Base-by-base conservation (phyloP, 2,329 filamentous ascomycete genomes). In the Epichloe aotearoae region DNA sequence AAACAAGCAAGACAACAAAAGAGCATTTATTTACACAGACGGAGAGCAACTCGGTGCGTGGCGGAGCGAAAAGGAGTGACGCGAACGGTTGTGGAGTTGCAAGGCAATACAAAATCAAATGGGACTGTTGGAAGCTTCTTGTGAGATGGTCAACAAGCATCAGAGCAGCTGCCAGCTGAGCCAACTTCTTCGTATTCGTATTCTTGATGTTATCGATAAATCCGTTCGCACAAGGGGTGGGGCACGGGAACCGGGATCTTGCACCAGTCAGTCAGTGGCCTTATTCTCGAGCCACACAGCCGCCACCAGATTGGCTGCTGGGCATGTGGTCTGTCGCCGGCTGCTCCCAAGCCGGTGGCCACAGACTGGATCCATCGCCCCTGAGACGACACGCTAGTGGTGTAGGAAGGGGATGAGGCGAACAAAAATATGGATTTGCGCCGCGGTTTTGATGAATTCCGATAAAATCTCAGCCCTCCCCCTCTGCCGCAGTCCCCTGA, bases 221-320 rank as follows among this genome's bases (percentile, higher is more conserved):
- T 34, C 4, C 30, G n/a, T n/a, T 10, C 1, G 26, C 26, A 30
- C 3, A 30, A 26, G 26, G 26, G 48, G 17, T 37, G 40, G 19
- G 45, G 42, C 50, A 52, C 64, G 64, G 64, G 64, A 61, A 55
- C 52, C 65, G 63, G 65, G 59, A 66, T 52, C 47, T 52, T 48
- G 47, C 55, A 56, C 53, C 55, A 56, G 52, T 50, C 55, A 56
- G 52, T 50, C 39, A 56, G 49, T 67, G 64, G 66, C 60, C 63
- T 66, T 63, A 67, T 66, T 64, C 60, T 66, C 57, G 57, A 56
- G 57, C 58, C 60, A 62, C 38, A 36, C 41, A 56, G 58, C 59
- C 59, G 61, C 8, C 5, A 23, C n/a, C 17, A 33, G 48, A 42
- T 42, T 50, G 42, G 42, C 41, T 44, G 20, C 15, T 30, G 30